phyloP scores from a whole-genome alignment of 768 basidiomycete species.

The Tylopilus rubrobrunneus region DNA sequence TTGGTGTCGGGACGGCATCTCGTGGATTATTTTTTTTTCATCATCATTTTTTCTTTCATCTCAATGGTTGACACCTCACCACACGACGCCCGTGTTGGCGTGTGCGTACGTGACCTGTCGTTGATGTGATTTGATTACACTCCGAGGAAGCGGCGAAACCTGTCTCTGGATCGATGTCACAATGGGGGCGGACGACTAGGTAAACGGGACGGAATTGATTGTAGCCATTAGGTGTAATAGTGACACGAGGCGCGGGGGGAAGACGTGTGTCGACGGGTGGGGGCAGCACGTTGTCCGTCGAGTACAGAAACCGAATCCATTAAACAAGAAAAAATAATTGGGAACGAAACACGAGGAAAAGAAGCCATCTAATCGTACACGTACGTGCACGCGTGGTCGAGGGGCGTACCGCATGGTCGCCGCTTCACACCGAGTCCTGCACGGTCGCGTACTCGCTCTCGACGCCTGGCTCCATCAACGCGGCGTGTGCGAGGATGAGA shows the following conservation, averaged over 20 bases:
- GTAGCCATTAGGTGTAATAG: background rate
- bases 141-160: background rate
- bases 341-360: too few relatives aligned
- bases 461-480: slow-evolving; percentile 88
- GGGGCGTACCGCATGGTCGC: too few relatives aligned
- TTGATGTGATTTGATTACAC: background rate
- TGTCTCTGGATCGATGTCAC: background rate
- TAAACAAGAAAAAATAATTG: background rate
- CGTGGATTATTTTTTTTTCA: background rate
- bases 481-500: slow-evolving; percentile 83
- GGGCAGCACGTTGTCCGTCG: background rate
- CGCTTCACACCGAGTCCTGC: slow-evolving; percentile 51
- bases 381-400: too few relatives aligned
- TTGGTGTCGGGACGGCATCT: background rate
- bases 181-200: background rate
- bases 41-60: background rate
- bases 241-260: background rate
- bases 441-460: slow-evolving; percentile 89
- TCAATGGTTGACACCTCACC: background rate
- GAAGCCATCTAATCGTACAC: too few relatives aligned
- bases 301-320: background rate
- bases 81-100: background rate
- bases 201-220: background rate
- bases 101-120: background rate
- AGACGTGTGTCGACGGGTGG: background rate